Evolutionary conservation across 2,329 filamentous ascomycete species (phyloP), one percentile per base, ranked within the genome.

Genomic region (Dendrostoma leiphaemia): DNA sequence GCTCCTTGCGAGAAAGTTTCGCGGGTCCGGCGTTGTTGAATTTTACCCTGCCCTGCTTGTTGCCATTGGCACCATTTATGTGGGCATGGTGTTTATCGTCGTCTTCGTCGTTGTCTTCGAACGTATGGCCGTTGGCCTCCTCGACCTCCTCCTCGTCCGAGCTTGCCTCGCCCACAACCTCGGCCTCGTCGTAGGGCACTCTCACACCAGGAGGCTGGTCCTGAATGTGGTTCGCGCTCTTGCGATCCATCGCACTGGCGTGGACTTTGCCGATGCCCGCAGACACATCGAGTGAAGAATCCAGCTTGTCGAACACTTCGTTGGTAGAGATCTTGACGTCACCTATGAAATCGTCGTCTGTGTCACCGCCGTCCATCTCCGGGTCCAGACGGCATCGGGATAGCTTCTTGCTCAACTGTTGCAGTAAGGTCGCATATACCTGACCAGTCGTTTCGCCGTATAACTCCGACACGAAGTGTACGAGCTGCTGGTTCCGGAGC

Each of bases 401-500:
- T 3, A 88, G 76, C 63, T 88, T 83, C 26, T 81, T 78, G 59
- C 93, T 90, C 44, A 96, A 71, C 8, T 84, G 78, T 49, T 81
- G 79, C 12, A 97, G 77, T 17, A 95, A 76, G 13, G 85, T 81
- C 34, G 82, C 83, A 66, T 96, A 97, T 1, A 97, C 84, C 56
- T 86, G 80, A 1, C 88, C 86, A 1, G 92, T 95, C 1, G 82
- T 84, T 37, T 85, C 78, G 41, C 91, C 89, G 19, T 94, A 80
- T 29, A 82, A 78, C 50, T 88, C 83, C 48, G 85, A 79, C 1
- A 85, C 90, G 53, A 91, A 82, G n/a, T 84, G 78, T 49, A 87
- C 83, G 3, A 97, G 83, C 19, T 85, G 83, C 60, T 86, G 81
- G 63, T 91, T 96, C 53, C 93, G 89, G 59, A 96, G 77, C 47